A percentile compares a stretch with the other conserved stretches of the same genome.
phyloP scores from a whole-genome alignment of 495 filamentous ascomycete genomes.

The Penicillium chermesinum region DNA sequence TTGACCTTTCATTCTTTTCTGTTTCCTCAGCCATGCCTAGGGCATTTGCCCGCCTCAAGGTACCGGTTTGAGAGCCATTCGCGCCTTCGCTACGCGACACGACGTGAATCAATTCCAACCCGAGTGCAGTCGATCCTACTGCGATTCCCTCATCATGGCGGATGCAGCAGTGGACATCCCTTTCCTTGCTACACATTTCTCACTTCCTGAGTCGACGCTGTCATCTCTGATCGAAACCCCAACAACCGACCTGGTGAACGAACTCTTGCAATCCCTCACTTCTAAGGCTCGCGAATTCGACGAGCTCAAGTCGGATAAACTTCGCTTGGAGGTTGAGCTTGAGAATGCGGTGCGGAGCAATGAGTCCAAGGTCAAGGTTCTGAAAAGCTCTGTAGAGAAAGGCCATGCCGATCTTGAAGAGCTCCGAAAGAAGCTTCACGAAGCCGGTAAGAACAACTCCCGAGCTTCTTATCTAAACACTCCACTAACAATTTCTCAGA shows the following conservation, averaged over 20 bases:
- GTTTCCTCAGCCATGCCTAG: constrained; percentile 18
- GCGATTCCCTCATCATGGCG: constrained; percentile 55
- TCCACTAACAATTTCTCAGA: constrained; percentile 43
- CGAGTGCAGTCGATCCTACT: background rate
- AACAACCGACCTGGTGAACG: constrained; percentile 68
- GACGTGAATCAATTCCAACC: background rate
- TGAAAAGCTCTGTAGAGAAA: constrained; percentile 77
- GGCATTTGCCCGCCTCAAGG: background rate
- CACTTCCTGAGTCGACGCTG: constrained; percentile 64
- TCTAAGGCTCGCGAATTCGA: constrained; percentile 76
- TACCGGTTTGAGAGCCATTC: background rate
- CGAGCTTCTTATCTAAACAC: background rate
- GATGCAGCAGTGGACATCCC: constrained; percentile 66
- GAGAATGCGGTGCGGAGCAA: constrained; percentile 78
- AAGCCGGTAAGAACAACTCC: constrained; percentile 58
- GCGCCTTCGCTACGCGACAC: background rate
- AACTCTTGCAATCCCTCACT: constrained; percentile 61
- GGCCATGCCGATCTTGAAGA: constrained; percentile 73
- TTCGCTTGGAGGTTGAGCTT: constrained; percentile 83
- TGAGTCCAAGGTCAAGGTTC: constrained; percentile 72
- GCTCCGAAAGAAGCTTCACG: constrained; percentile 69
- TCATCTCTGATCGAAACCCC: constrained; percentile 62
- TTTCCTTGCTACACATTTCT: constrained; percentile 71
- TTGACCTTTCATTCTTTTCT: constrained; percentile 5
- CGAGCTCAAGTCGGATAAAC: constrained; percentile 71